A percentile compares a stretch with the other conserved stretches of the same genome.
phyloP scores from a whole-genome alignment of 1,284 basidiomycete genomes.

The Lignosus rhinocerotis region DNA sequence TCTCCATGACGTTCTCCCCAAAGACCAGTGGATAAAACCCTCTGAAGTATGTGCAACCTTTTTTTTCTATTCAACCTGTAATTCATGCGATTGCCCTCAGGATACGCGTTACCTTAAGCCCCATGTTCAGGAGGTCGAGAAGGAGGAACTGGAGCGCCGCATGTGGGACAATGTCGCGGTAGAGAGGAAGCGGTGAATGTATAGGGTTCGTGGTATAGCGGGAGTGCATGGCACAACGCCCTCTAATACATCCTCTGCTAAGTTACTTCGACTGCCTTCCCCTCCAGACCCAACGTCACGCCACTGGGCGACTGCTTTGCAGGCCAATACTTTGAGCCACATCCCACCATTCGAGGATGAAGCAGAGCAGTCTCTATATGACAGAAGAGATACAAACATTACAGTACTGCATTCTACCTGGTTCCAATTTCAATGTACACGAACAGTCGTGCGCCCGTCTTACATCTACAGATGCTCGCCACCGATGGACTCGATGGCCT shows the following conservation, averaged over 20 bases:
- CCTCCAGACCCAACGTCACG: not conserved
- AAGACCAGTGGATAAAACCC: conserved; percentile 81
- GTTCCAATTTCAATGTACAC: not conserved
- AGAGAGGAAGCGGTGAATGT: conserved; percentile 52
- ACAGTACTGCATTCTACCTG: conserved; percentile 17
- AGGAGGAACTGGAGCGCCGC: conserved; percentile 79
- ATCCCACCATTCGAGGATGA: not conserved
- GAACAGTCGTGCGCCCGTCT: not conserved
- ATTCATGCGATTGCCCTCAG: conserved; percentile 44
- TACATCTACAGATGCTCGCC: conserved; percentile 11
- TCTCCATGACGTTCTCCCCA: conserved; percentile 81
- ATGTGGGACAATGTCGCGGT: conserved; percentile 83
- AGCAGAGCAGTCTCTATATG: conserved; percentile 13
- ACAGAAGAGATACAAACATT: conserved; percentile 17
- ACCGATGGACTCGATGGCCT: conserved; percentile 47
- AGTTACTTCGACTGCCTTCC: no score
- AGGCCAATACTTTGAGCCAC: not conserved
- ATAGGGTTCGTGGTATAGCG: conserved; percentile 1
- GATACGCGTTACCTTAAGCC: conserved; percentile 91
- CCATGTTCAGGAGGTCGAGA: conserved; percentile 73
- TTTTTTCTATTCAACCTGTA: not conserved
- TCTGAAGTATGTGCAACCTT: conserved; percentile 65
- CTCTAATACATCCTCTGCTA: conserved; percentile 15
- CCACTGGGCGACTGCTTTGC: no score
- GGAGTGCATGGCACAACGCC: conserved; percentile 7